These are phyloP conservation scores for Allium sativum DNA, from an alignment of 106 monocot genomes.

Conservation along the genomic window DNA sequence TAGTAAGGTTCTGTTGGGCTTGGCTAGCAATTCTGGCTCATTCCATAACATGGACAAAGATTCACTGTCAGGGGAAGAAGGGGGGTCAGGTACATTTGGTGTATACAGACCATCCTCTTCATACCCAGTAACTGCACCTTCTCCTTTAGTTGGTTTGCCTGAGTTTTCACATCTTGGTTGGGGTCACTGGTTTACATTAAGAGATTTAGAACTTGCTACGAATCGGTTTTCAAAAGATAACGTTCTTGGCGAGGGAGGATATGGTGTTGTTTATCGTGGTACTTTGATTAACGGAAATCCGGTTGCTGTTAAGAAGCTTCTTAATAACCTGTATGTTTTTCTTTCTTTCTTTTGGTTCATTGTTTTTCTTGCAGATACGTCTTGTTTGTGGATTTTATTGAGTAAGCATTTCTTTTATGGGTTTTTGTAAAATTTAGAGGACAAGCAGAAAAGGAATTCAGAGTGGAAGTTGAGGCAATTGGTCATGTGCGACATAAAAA, in stretches of 20 bases:
- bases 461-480: slow-evolving; percentile 94
- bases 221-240: slow-evolving; percentile 81
- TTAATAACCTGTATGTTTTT: slow-evolving; percentile 77
- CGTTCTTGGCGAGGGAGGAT: slow-evolving; percentile 89
- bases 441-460: slow-evolving; percentile 92
- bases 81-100: slow-evolving; percentile 22
- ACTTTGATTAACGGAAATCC: slow-evolving; percentile 63
- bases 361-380: slow-evolving; percentile 3
- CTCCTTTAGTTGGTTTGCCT: slow-evolving; percentile 76
- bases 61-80: slow-evolving; percentile 57
- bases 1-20: slow-evolving; percentile 37
- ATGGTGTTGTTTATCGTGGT: slow-evolving; percentile 85
- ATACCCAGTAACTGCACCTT: slow-evolving; percentile 41
- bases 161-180: slow-evolving; percentile 87
- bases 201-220: slow-evolving; percentile 77
- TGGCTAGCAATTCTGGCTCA: slow-evolving; percentile 51
- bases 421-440: slow-evolving; percentile 31
- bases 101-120: slow-evolving; percentile 31
- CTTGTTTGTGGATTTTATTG: background rate
- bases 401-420: background rate
- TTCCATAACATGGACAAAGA: slow-evolving; percentile 39
- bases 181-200: slow-evolving; percentile 97
- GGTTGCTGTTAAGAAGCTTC: slow-evolving; percentile 86
- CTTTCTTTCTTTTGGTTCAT: background rate
- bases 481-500: slow-evolving; percentile 96